A percentile compares a stretch with the other conserved stretches of the same genome.
These are phyloP conservation scores for Collybia sp. DNA, from an alignment of 768 basidiomycete genomes.

Conservation along the genomic window DNA sequence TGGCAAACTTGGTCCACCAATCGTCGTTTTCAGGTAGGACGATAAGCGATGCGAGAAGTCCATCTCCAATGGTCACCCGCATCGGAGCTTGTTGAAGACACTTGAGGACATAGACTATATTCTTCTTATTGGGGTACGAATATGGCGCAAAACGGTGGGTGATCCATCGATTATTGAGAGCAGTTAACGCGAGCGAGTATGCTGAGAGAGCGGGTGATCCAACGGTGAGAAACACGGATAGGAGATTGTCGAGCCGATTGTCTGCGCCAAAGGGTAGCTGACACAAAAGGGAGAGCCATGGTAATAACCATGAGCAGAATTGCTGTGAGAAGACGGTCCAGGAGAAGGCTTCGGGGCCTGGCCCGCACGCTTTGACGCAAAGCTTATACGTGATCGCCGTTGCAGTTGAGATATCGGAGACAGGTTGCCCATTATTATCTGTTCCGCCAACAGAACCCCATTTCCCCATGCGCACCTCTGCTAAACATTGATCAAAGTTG, in stretches of 20 bases:
- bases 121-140: constrained; percentile 1
- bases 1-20: constrained; percentile 5
- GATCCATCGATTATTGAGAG: constrained; percentile 28
- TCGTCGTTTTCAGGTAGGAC: constrained; percentile 8
- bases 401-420: constrained; percentile 11
- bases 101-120: not conserved
- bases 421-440: constrained; percentile 2
- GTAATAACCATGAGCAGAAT: constrained; percentile 29
- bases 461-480: no score
- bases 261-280: constrained; percentile 34
- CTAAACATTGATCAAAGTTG: no score
- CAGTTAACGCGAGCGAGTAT: constrained; percentile 31
- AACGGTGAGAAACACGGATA: constrained; percentile 28
- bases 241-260: constrained; percentile 22
- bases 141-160: constrained; percentile 2
- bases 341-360: constrained; percentile 6
- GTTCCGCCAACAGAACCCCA: not conserved
- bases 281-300: constrained; percentile 32
- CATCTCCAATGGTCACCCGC: not conserved
- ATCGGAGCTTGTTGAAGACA: constrained; percentile 4
- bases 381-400: constrained; percentile 15
- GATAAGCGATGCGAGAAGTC: constrained; percentile 6
- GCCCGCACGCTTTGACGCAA: constrained; percentile 12
- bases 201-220: constrained; percentile 33
- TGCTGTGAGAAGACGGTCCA: constrained; percentile 12